These are phyloP conservation scores for Emericellopsis cladophorae DNA, from an alignment of 2,329 filamentous ascomycete genomes.

Conservation along the genomic window DNA sequence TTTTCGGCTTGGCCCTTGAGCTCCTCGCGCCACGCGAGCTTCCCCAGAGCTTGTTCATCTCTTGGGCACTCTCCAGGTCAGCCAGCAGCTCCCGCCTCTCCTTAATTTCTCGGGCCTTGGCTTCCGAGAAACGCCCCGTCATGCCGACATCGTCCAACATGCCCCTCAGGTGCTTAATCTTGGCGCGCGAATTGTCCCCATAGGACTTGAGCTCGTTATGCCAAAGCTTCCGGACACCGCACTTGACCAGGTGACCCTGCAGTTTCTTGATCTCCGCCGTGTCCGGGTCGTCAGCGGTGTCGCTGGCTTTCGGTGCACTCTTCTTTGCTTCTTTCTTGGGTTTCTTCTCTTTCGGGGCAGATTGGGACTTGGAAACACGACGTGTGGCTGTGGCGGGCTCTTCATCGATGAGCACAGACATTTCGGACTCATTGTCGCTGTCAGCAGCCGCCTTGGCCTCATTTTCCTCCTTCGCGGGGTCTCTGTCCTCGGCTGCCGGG, in stretches of 20 bases:
- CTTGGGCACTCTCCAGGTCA: constrained; percentile 73
- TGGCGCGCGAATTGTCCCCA: constrained; percentile 57
- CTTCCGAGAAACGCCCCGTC: constrained; percentile 75
- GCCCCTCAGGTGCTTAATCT: constrained; percentile 67
- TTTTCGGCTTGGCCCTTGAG: constrained; percentile 16
- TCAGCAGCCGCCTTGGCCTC: background rate
- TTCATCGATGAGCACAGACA: constrained; percentile 57
- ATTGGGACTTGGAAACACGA: constrained; percentile 36
- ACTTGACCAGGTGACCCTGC: constrained; percentile 78
- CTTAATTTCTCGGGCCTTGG: constrained; percentile 77
- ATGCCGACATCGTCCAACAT: constrained; percentile 79
- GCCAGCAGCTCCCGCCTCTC: constrained; percentile 73
- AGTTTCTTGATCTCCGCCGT: constrained; percentile 77
- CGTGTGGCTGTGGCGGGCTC: constrained; percentile 36
- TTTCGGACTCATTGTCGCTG: constrained; percentile 4
- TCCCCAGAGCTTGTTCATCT: constrained; percentile 74
- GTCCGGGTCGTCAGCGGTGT: constrained; percentile 38
- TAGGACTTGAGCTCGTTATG: constrained; percentile 67
- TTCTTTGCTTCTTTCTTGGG: constrained; percentile 25
- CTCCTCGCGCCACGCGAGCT: constrained; percentile 22
- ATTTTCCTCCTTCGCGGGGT: background rate
- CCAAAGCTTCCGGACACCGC: constrained; percentile 89
- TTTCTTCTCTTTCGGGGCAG: constrained; percentile 11
- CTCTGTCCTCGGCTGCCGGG: background rate
- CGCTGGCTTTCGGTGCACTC: constrained; percentile 8